phyloP scores from a whole-genome alignment of 23 red algal genomes.

The Cyanidioschyzon merolae region DNA sequence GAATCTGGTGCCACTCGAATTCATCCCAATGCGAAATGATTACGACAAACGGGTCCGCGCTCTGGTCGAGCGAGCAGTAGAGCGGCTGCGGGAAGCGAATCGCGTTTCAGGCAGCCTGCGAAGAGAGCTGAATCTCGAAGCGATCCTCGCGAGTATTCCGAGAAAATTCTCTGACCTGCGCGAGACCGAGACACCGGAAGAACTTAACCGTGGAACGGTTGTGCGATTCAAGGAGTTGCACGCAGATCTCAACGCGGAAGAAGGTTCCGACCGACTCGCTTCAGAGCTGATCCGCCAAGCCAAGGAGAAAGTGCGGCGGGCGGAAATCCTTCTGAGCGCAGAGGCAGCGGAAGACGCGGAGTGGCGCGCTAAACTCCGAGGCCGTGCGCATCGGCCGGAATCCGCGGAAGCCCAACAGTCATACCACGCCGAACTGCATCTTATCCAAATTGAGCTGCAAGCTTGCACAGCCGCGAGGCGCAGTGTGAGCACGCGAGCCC shows the following conservation, averaged over 20 bases:
- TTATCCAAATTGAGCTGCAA: not conserved
- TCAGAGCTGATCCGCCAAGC: not conserved
- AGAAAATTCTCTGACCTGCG: not conserved
- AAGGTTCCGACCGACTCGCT: not conserved
- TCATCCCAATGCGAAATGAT: not conserved
- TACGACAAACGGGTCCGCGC: not conserved
- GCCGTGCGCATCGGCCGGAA: not conserved
- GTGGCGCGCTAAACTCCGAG: not conserved
- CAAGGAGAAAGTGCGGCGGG: not conserved
- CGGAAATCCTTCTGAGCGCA: not conserved
- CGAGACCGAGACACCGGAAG: not conserved
- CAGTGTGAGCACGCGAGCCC: not conserved
- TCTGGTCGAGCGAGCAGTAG: not conserved
- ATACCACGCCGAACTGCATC: not conserved
- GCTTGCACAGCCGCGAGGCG: not conserved
- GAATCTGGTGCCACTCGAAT: not conserved
- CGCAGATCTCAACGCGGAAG: not conserved
- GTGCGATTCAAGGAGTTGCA: not conserved
- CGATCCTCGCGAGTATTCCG: slow-evolving; percentile 7
- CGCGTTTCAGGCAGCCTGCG: not conserved
- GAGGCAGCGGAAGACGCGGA: not conserved
- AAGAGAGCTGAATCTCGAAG: not conserved
- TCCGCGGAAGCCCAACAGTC: not conserved
- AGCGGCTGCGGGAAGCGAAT: slow-evolving; percentile 10
- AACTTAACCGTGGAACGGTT: not conserved